phyloP scores from a whole-genome alignment of 768 basidiomycete genomes.

The Mycena alexandri region DNA sequence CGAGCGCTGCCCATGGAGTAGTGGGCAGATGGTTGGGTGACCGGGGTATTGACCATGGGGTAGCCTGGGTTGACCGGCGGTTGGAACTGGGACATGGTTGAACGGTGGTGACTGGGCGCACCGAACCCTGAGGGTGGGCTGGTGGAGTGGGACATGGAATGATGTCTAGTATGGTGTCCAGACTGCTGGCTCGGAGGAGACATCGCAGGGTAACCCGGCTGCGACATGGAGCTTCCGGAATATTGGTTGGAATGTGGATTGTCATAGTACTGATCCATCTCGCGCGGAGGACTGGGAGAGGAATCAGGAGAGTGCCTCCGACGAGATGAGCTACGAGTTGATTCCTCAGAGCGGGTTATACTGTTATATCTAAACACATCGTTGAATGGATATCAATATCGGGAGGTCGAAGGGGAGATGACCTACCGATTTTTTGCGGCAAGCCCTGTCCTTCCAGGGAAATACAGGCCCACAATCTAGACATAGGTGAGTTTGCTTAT shows the following conservation, averaged over 20 bases:
- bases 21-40: not conserved
- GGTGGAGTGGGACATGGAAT: not conserved
- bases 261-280: slow-evolving; percentile 10
- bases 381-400: not conserved
- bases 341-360: slow-evolving; percentile 53
- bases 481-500: no score
- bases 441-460: slow-evolving; percentile 70
- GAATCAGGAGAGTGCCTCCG: slow-evolving; percentile 18
- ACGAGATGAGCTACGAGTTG: slow-evolving; percentile 21
- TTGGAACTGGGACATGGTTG: slow-evolving; percentile 12
- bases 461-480: slow-evolving; percentile 67
- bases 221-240: not conserved
- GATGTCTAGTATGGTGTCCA: not conserved
- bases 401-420: slow-evolving; percentile 24
- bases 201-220: not conserved
- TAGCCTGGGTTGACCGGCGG: slow-evolving; percentile 2
- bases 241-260: not conserved
- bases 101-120: slow-evolving; percentile 2
- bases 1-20: slow-evolving; percentile 1
- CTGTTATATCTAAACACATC: slow-evolving; percentile 59
- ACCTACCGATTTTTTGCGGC: slow-evolving; percentile 69
- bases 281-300: slow-evolving; percentile 16
- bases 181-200: slow-evolving; percentile 2
- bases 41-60: not conserved
- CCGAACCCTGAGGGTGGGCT: not conserved